Evolutionary conservation across 2,329 filamentous ascomycete genomes (phyloP).

Genomic region (Aspergillus luchuensis): DNA sequence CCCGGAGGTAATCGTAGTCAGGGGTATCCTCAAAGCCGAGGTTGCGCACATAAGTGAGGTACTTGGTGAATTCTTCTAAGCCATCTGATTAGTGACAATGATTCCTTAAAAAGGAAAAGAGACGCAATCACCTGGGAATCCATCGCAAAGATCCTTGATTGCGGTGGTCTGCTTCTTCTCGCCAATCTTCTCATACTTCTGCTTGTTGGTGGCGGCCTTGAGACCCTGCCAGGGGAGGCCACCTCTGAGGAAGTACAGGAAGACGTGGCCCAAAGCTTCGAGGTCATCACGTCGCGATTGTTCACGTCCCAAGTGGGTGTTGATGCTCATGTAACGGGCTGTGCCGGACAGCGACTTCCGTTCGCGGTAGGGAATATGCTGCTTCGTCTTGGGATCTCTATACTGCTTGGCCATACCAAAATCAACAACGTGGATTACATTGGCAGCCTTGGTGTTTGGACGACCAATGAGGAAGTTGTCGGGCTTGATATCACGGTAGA

Average conservation of each 20-base stretch:
- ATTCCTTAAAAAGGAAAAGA: not conserved
- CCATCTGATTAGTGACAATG: constrained; percentile 33
- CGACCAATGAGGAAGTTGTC: constrained; percentile 98
- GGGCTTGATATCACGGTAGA: constrained; percentile 98
- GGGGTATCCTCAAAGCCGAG: constrained; percentile 97
- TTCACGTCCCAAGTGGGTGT: constrained; percentile 94
- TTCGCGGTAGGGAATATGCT: constrained; percentile 97
- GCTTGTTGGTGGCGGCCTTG: constrained; percentile 75
- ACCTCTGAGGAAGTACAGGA: constrained; percentile 69
- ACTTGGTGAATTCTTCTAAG: constrained; percentile 91
- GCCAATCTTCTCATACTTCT: constrained; percentile 99
- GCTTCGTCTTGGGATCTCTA: constrained; percentile 96
- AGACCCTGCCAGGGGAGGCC: constrained; percentile 69
- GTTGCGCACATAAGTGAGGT: constrained; percentile 94
- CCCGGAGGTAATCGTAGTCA: constrained; percentile 96
- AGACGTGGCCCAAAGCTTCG: constrained; percentile 75
- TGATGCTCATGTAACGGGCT: constrained; percentile 99
- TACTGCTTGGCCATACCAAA: constrained; percentile 99
- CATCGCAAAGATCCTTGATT: constrained; percentile 95
- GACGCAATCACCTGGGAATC: constrained; percentile 69
- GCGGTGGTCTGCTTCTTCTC: constrained; percentile 99
- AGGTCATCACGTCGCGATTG: constrained; percentile 95
- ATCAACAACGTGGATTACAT: constrained; percentile 97
- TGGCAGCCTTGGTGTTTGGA: constrained; percentile 88
- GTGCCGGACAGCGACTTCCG: constrained; percentile 96